Percentiles rank a stretch among this genome's conserved stretches.
phyloP scores from a whole-genome alignment of 2,329 filamentous ascomycete genomes.

The Colletotrichum sp. region DNA sequence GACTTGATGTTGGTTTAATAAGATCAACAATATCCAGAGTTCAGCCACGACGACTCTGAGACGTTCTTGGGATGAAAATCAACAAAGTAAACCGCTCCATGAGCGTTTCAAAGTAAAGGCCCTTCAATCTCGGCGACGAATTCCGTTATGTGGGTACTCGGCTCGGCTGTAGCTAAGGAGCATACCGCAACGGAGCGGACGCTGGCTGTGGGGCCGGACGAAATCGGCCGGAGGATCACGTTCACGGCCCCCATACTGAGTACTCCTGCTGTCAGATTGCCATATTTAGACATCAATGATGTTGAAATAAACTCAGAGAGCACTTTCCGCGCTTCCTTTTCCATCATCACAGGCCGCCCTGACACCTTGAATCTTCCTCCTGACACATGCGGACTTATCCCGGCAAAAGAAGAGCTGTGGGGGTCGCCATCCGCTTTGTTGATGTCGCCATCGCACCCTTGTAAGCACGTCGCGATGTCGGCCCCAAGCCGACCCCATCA shows the following conservation, averaged over 20 bases:
- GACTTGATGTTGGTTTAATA: rapidly evolving
- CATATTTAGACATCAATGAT: background rate
- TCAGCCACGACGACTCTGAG: rapidly evolving
- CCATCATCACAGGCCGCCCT: background rate
- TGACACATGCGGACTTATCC: background rate
- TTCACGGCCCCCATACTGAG: background rate
- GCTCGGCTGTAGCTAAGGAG: background rate
- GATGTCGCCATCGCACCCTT: slow-evolving; percentile 19
- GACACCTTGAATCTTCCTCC: background rate
- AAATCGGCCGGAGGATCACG: background rate
- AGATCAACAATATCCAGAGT: no score
- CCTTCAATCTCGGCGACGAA: background rate
- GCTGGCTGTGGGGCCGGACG: background rate
- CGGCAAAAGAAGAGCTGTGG: background rate
- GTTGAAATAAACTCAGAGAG: background rate
- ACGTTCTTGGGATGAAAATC: background rate
- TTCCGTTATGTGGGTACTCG: background rate
- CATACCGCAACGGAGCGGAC: background rate
- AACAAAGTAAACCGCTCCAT: slow-evolving; percentile 29
- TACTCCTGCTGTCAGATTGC: background rate
- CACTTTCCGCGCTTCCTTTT: rapidly evolving
- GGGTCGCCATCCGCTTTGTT: background rate
- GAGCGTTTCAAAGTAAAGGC: slow-evolving; percentile 12
- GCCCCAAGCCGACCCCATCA: background rate
- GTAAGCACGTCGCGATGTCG: slow-evolving; percentile 13